A percentile compares a stretch with the other conserved stretches of the same genome.
phyloP scores from a whole-genome alignment of 441 rosid species.

The Brassica hybrid region DNA sequence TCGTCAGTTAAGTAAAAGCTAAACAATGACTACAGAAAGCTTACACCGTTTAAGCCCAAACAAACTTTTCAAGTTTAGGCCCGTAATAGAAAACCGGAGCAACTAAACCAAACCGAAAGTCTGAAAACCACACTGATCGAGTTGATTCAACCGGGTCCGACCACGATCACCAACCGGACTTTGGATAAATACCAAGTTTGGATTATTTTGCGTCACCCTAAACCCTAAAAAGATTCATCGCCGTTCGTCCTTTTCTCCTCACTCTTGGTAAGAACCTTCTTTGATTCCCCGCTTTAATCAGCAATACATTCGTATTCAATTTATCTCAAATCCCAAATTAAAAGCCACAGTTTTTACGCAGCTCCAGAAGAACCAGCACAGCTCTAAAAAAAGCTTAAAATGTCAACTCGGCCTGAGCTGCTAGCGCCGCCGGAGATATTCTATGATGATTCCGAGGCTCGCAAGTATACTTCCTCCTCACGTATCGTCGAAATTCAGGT shows the following conservation, averaged over 20 bases:
- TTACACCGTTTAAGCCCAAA: background rate
- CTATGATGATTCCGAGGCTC: conserved; percentile 84
- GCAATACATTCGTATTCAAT: background rate
- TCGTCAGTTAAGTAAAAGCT: background rate
- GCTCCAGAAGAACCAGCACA: background rate
- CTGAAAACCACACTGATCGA: background rate
- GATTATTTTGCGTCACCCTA: background rate
- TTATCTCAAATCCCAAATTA: background rate
- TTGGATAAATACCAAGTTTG: background rate
- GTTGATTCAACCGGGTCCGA: conserved; percentile 10
- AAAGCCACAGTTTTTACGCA: background rate
- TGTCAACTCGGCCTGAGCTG: conserved; percentile 72
- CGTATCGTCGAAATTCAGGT: conserved; percentile 94
- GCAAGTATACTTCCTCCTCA: conserved; percentile 92
- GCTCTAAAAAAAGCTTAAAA: conserved; percentile 24
- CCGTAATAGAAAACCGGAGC: background rate
- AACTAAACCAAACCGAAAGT: conserved; percentile 2
- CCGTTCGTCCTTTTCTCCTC: conserved; percentile 15
- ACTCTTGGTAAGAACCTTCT: background rate
- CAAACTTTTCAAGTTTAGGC: background rate
- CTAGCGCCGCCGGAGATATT: conserved; percentile 97
- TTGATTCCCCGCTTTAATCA: background rate
- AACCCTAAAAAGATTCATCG: conserved; percentile 33
- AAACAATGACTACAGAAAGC: background rate
- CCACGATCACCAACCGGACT: conserved; percentile 5